Evolutionary conservation across 2,329 filamentous ascomycete genomes (phyloP).

Genomic region (Elsinoe arachidis): DNA sequence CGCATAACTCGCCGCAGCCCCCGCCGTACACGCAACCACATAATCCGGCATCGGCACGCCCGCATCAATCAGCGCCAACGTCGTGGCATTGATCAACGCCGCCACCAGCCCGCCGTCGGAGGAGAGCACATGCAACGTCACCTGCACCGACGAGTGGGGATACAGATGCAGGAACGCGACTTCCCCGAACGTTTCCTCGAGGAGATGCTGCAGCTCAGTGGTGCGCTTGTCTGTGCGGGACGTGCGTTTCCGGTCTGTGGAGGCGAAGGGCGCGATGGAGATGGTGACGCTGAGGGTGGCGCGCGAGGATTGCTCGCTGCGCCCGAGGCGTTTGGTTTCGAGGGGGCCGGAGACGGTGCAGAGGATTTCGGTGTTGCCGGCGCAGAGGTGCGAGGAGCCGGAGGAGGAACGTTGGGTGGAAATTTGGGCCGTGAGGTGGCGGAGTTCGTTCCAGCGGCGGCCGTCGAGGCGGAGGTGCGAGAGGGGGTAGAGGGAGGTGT

Average conservation of each 20-base stretch:
- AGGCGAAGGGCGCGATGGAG: slow-evolving; percentile 77
- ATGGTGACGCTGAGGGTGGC: slow-evolving; percentile 74
- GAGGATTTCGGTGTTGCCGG: slow-evolving; percentile 96
- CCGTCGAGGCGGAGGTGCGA: slow-evolving; percentile 60
- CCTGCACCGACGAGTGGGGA: slow-evolving; percentile 73
- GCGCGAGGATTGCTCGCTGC: slow-evolving; percentile 40
- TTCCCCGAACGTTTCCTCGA: slow-evolving; percentile 66
- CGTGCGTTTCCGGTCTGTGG: slow-evolving; percentile 72
- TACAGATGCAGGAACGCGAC: slow-evolving; percentile 81
- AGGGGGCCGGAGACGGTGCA: slow-evolving; percentile 82
- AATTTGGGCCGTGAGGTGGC: slow-evolving; percentile 78
- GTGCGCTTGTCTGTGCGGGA: slow-evolving; percentile 73
- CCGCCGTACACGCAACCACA: slow-evolving; percentile 78
- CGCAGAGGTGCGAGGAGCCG: slow-evolving; percentile 86
- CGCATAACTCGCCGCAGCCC: slow-evolving; percentile 61
- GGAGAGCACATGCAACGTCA: slow-evolving; percentile 78
- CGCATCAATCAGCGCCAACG: slow-evolving; percentile 85
- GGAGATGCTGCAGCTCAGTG: slow-evolving; percentile 69
- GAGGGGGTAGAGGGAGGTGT: slow-evolving; percentile 84
- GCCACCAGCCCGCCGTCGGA: slow-evolving; percentile 87
- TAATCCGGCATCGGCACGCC: slow-evolving; percentile 94
- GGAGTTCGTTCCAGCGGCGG: slow-evolving; percentile 96
- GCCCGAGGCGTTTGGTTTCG: slow-evolving; percentile 51
- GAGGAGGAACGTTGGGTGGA: slow-evolving; percentile 87
- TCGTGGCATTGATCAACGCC: slow-evolving; percentile 81